Evolutionary conservation across 352 stramenopile species (phyloP), one percentile per base, ranked within the genome.

Genomic region (Pythium rishiriense): DNA sequence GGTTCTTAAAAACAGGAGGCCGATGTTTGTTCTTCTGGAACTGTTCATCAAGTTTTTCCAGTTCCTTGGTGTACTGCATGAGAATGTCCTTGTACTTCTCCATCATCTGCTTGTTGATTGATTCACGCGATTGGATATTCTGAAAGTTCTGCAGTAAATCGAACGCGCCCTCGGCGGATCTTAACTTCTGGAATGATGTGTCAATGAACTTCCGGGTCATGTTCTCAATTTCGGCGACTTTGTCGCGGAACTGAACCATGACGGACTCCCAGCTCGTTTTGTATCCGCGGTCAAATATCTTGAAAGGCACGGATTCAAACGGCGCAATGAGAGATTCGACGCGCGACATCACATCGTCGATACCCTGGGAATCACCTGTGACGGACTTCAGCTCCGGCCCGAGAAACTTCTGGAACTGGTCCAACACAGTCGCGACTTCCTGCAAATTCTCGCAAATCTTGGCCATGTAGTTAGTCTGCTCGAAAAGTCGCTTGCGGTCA

Each of bases 111-210:
- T 97, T 96, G 79, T 98, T 97, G 66, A 98, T 98, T 14, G 86
- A 96, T 52, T 98, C 92, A 35, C 95, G 90, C 7, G 89, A 95
- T 66, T 98, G 87, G 53, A 98, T 98, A 46, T 98, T 97, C 59
- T 98, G 90, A 68, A 98, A 98, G 62, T 98, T 98, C 60, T 98
- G 87, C n/a, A 98, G 83, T 47, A 98, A 76, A 69, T 98, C 94
- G 51, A 98, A 98, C 4, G 96, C 96, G 15, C 90, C 95, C 72
- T 98, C 94, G 0, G 96, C 91, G 4, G 88, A 98, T 3, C 95
- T 83, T 14, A 98, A 85, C 64, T 98, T 98, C 72, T 98, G 89
- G 62, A 98, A 98, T 0, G 93, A 97, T 3, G 92, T 92, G 58
- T 98, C 94, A 29, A 98, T 98, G 66, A 98, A 98, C 42, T 86